Base-by-base conservation (phyloP, 2,329 filamentous ascomycete genomes). In the Tolypocladium pustulatum region DNA sequence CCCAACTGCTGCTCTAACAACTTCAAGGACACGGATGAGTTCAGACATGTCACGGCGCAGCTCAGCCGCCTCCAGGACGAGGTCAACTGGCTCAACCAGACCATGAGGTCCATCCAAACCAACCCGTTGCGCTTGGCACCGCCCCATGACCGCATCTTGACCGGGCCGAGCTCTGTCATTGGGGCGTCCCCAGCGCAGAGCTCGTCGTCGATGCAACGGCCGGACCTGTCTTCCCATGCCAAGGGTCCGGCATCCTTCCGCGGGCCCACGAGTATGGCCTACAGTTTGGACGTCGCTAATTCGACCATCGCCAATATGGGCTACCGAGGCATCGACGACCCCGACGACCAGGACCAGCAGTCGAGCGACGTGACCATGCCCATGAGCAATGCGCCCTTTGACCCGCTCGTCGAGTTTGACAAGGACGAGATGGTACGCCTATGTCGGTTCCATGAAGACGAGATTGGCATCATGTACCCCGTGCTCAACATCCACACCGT, bases 1-100 rank as follows among this genome's bases (percentile, higher is more conserved):
- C 81, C 84, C 17, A 86, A 86, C 66, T 86, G 85, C 70, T 86
- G 83, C 69, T 75, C 83, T 62, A 92, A 84, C 76, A 91, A 84
- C 72, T 91, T 96, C 80, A 94, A 93, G 72, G 92, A 97, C 67
- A 91, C 91, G 54, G 90, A 95, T 12, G 92, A 97, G 71, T 97
- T 91, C 78, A 89, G 86, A 68, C 82, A 86, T 41, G 91, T 97
- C 85, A 83, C 85, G 58, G 78, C 81, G 38, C 88, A 94, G 64
- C 84, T 97, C 60, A 76, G 78, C 13, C 81, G 82, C 10, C 80
- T 97, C 30, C 91, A 97, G 71, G 87, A 93, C 58, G 91, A 96
- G 73, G 88, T 97, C 67, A 86, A 90, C 60, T 81, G 81, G 62
- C 81, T 97, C 37, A 90, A 87, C 68, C 83, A 83, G 60, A 89